Percentiles rank a stretch among this genome's conserved stretches.
These are phyloP conservation scores for Dalbergia cochinchinensis DNA, from an alignment of 306 rosid genomes.

Conservation along the genomic window DNA sequence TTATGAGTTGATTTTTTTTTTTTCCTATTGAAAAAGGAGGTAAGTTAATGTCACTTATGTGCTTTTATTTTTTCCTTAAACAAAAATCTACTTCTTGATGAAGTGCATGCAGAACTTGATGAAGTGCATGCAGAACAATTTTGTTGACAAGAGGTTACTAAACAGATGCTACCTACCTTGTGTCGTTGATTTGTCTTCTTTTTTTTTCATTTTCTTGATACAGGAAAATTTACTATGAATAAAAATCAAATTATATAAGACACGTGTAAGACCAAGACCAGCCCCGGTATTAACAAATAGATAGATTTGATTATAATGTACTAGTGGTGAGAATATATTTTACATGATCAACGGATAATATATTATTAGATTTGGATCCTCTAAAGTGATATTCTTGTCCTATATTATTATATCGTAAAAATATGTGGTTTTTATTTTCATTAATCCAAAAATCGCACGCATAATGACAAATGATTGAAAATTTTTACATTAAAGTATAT, in stretches of 20 bases:
- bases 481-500: too few relatives aligned
- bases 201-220: too few relatives aligned
- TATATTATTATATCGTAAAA: too few relatives aligned
- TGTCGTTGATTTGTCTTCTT: too few relatives aligned
- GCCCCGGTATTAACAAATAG: background rate
- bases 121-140: background rate
- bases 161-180: background rate
- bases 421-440: too few relatives aligned
- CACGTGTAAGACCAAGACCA: background rate
- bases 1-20: constrained; percentile 10
- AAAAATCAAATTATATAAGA: background rate
- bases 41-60: constrained; percentile 9
- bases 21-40: constrained; percentile 14
- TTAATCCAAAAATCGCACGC: too few relatives aligned
- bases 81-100: background rate
- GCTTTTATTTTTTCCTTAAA: background rate
- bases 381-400: too few relatives aligned
- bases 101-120: background rate
- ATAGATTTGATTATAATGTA: background rate
- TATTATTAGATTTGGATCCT: too few relatives aligned
- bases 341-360: too few relatives aligned
- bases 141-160: background rate
- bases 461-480: too few relatives aligned
- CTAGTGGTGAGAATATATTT: too few relatives aligned
- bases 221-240: too few relatives aligned